These are phyloP conservation scores for Camellia lanceoleosa DNA, from an alignment of 148 eudicot species.

Conservation along the genomic window DNA sequence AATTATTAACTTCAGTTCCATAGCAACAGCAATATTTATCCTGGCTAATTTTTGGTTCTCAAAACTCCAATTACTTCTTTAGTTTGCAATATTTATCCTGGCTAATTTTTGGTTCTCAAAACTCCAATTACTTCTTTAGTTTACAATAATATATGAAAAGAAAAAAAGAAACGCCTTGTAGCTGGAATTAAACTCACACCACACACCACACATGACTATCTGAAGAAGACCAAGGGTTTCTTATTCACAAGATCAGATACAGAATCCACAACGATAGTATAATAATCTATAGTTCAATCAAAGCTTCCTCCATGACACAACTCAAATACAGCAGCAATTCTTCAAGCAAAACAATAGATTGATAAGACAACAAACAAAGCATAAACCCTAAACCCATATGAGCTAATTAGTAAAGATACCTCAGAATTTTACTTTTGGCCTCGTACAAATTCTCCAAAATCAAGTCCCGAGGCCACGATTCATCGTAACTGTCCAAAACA, in stretches of 20 bases:
- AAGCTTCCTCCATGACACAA: not conserved
- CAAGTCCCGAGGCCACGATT: slow-evolving; percentile 22
- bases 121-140: not conserved
- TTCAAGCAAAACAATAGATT: not conserved
- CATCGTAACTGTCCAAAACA: slow-evolving; percentile 49
- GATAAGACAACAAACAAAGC: not conserved
- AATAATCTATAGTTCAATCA: not conserved
- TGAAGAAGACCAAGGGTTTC: not conserved
- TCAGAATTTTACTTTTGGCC: slow-evolving; percentile 55
- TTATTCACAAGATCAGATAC: not conserved
- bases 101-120: not conserved
- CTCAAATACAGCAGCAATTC: not conserved
- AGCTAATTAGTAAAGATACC: slow-evolving; percentile 29
- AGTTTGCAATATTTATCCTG: not conserved
- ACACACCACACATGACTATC: not conserved
- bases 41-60: not conserved
- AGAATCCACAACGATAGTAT: not conserved
- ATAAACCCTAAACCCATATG: not conserved
- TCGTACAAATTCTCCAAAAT: slow-evolving; percentile 32
- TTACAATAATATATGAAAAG: not conserved
- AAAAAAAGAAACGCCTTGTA: not conserved
- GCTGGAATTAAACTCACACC: not conserved
- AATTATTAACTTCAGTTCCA: slow-evolving; percentile 5
- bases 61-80: not conserved
- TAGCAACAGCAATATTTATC: not conserved